Evolutionary conservation across 1,284 basidiomycete genomes (phyloP), one percentile per base, ranked within the genome.

Genomic region (Moniliophthora roreri): DNA sequence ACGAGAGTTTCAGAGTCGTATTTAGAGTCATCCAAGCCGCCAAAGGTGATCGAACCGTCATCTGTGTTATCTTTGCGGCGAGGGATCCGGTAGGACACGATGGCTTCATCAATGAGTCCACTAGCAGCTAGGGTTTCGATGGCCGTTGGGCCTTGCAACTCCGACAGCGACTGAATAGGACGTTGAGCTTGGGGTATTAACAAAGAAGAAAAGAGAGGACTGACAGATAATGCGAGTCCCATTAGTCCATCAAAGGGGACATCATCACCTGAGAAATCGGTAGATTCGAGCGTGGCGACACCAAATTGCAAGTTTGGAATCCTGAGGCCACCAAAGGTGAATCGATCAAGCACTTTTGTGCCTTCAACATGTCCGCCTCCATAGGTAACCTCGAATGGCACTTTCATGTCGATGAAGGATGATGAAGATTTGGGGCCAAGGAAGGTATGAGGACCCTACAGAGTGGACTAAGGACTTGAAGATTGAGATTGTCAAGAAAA

Each of bases 11-110:
- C 59, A n/a, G 68, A 53, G 53, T 75, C 67, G 60, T 83, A 81
- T 60, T 83, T 82, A 52, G 70, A 69, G 13, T 68, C 6, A 63
- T 89, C 84, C 39, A 87, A 73, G 2, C 78, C 85, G 44, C 86
- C 86, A 60, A 89, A 85, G 3, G 85, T 87, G 51, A 84, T 72
- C 65, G 85, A 72, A 45, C 86, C 85, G 58, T 85, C 80, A 65
- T 88, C 84, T 60, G 75, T 73, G 50, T 76, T 72, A 62, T 85
- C 82, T 6, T 79, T 71, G 34, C 85, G 69, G 50, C 87, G 79
- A 1, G 84, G 77, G 44, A 90, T 78, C 61, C 83, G 84, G 72
- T 79, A 87, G 20, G 84, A 85, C 18, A 82, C 78, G 57, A 89
- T 82, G 2, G 85, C 77, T 5, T 77, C 71, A 24, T 69, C 62